Evolutionary conservation across 2,329 filamentous ascomycete species (phyloP), one percentile per base, ranked within the genome.

Genomic region (Fusarium udum): DNA sequence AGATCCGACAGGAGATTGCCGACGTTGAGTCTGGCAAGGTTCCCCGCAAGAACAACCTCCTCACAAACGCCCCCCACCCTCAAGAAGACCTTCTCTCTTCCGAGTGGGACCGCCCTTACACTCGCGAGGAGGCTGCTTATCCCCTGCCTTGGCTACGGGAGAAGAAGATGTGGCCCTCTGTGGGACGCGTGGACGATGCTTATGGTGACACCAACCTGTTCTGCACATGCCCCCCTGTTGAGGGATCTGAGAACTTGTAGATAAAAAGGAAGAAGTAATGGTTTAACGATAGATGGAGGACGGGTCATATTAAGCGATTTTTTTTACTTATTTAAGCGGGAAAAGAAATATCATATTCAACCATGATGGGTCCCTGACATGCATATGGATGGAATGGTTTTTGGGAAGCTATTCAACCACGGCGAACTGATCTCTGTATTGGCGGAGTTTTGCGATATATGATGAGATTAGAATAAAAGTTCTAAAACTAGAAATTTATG

Each of bases 161-260:
- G 89, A 97, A 97, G 92, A 98, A 98, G 87, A 98, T 98, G 85
- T 98, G 95, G 95, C 95, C 95, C 0, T 92, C 86, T 39, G 94
- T 97, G 22, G 94, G 92, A 11, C 88, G 95, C 79, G 87, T 98
- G 36, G 93, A 98, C 80, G 95, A 98, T 62, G 93, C 93, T 15
- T 97, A 94, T 79, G 95, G 95, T 69, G 95, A 98, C 80, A 89
- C 92, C 79, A 97, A 98, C 84, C 90, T 98, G 72, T 97, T 97
- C 88, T 98, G 95, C 86, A 97, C 94, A 22, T 98, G 95, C 82
- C 92, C 93, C 48, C 94, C 95, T 1, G 93, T 97, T 13, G 93
- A 94, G 83, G 87, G 88, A 73, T 88, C 86, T 7, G 77, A 78
- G 64, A 49, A 77, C 45, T 28, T 78, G 51, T 78, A 74, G 31